Conservation (phyloP, 1,284 basidiomycete genomes). For the Cystobasidium slooffiae region DNA sequence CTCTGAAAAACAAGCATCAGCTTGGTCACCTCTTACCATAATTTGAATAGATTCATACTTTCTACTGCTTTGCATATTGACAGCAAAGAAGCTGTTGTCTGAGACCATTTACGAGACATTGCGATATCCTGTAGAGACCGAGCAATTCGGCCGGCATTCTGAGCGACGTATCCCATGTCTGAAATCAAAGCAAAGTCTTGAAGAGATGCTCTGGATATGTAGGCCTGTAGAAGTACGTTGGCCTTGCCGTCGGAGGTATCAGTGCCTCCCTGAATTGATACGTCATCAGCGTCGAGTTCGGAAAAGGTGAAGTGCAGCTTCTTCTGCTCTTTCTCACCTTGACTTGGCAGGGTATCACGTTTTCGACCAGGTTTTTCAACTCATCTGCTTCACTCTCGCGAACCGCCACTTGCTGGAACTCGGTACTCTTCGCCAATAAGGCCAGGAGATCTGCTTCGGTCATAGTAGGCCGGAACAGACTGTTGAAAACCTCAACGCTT, state of each 20-base stretch:
- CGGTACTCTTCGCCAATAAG: conserved; percentile 87
- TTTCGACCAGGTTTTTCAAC: conserved; percentile 71
- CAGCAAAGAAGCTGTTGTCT: conserved; percentile 77
- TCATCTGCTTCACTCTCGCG: conserved; percentile 89
- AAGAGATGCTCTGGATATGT: conserved; percentile 77
- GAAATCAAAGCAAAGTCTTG: conserved; percentile 98
- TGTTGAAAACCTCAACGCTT: conserved; percentile 89
- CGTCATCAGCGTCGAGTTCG: background rate
- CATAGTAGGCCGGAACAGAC: conserved; percentile 80
- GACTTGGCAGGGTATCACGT: conserved; percentile 76
- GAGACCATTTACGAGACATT: conserved; percentile 88
- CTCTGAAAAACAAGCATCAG: conserved; percentile 54
- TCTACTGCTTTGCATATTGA: conserved; percentile 78
- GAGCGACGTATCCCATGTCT: conserved; percentile 76
- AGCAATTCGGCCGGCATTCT: conserved; percentile 91
- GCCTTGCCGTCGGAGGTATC: conserved; percentile 87
- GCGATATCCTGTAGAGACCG: conserved; percentile 93
- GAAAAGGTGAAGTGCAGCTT: background rate
- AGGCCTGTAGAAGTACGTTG: conserved; percentile 91
- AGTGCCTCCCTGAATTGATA: conserved; percentile 66
- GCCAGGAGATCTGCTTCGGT: conserved; percentile 88
- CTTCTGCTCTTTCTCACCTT: conserved; percentile 50
- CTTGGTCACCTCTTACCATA: background rate
- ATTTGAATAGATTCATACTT: conserved; percentile 45
- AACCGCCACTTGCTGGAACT: conserved; percentile 95